phyloP scores from a whole-genome alignment of 352 stramenopile genomes.

The Globisporangium alternatum region DNA sequence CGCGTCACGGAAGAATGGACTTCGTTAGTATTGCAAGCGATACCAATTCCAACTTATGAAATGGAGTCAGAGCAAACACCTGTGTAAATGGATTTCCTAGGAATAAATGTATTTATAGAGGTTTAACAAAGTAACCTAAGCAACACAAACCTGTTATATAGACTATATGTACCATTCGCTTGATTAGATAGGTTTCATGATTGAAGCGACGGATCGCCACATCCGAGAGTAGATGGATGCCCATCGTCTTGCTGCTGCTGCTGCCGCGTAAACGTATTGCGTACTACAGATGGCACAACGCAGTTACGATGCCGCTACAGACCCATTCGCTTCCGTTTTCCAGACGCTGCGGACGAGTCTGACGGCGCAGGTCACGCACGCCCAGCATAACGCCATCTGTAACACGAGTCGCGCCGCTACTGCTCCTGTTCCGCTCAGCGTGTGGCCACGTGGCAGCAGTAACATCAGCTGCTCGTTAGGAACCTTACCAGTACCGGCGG shows the following conservation, averaged over 20 bases:
- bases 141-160: background rate
- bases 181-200: background rate
- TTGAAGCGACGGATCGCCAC: background rate
- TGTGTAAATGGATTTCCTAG: background rate
- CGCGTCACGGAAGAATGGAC: background rate
- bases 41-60: background rate
- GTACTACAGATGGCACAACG: background rate
- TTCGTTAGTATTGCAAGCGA: background rate
- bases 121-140: too few relatives aligned
- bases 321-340: constrained; percentile 13
- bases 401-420: background rate
- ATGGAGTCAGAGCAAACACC: background rate
- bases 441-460: background rate
- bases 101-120: too few relatives aligned
- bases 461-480: background rate
- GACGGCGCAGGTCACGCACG: constrained; percentile 1
- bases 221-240: background rate
- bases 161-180: background rate
- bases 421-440: constrained; percentile 5
- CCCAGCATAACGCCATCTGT: background rate
- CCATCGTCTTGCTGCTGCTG: background rate
- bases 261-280: background rate
- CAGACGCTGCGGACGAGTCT: constrained; percentile 14
- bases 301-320: background rate
- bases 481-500: background rate